A percentile compares a stretch with the other conserved stretches of the same genome.
These are phyloP conservation scores for Geranium incanum DNA, from an alignment of 441 rosid genomes.

Conservation along the genomic window DNA sequence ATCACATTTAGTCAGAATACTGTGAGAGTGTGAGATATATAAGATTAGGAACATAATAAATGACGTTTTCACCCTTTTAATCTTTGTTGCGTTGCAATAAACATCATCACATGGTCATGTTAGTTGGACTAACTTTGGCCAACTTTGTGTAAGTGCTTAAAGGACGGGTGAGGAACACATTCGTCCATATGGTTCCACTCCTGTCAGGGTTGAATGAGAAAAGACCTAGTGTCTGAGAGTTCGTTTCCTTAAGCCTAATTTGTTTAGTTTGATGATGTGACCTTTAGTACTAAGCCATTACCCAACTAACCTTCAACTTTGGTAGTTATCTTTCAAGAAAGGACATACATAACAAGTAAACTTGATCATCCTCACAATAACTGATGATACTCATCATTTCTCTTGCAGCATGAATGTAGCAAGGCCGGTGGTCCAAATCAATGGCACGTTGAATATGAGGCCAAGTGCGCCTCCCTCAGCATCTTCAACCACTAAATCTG, in stretches of 20 bases:
- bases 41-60: too few species aligned
- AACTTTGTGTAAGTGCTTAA: too few species aligned
- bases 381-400: not conserved
- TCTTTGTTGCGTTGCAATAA: too few species aligned
- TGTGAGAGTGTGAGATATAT: too few species aligned
- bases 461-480: slow-evolving; percentile 22
- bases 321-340: not conserved
- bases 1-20: too few species aligned
- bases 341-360: not conserved
- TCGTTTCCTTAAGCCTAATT: not conserved
- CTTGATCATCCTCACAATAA: not conserved
- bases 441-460: slow-evolving; percentile 20
- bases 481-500: slow-evolving; percentile 26
- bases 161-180: not conserved
- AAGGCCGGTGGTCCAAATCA: slow-evolving; percentile 26
- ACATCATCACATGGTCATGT: too few species aligned
- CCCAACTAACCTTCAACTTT: not conserved
- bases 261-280: not conserved
- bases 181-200: not conserved
- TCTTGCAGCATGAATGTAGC: slow-evolving; percentile 31
- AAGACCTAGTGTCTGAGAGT: not conserved
- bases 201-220: not conserved
- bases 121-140: too few species aligned
- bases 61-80: too few species aligned
- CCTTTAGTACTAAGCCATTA: not conserved